Evolutionary conservation across 129 eudicot species (phyloP).

Genomic region (Arctium minus): DNA sequence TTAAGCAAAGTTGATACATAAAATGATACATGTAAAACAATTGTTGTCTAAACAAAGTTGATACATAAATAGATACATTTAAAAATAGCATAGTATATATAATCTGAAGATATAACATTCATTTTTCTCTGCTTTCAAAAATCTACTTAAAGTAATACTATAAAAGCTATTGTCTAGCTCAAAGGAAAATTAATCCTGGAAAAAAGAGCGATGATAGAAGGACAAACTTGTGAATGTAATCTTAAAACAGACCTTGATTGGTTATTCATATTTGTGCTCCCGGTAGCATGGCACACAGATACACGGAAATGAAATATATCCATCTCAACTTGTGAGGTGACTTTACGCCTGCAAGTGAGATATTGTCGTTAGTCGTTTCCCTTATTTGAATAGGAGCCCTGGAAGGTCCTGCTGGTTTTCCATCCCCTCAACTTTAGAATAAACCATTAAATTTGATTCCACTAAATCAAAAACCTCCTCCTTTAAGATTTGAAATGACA

Average conservation of each 20-base stretch:
- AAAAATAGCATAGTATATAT: not conserved
- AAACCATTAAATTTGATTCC: constrained; percentile 38
- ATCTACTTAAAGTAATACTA: not conserved
- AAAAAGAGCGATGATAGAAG: not conserved
- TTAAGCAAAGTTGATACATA: not conserved
- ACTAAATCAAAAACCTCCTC: constrained; percentile 90
- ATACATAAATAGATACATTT: not conserved
- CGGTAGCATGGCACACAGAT: constrained; percentile 81
- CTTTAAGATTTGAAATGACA: constrained; percentile 70
- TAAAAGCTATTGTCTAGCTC: constrained; percentile 3
- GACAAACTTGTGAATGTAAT: not conserved
- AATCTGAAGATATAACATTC: not conserved
- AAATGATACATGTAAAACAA: constrained; percentile 7
- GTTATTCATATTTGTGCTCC: constrained; percentile 43
- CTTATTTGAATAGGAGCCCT: constrained; percentile 92
- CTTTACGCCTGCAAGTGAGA: constrained; percentile 96
- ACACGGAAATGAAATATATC: constrained; percentile 74
- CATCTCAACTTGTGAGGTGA: constrained; percentile 84
- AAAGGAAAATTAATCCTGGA: not conserved
- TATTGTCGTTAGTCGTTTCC: constrained; percentile 85
- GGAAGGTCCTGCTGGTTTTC: constrained; percentile 49
- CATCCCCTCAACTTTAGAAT: constrained; percentile 47
- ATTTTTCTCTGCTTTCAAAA: not conserved
- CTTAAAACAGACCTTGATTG: no score
- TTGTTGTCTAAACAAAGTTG: not conserved